Percentiles rank a stretch among this genome's conserved stretches.
These are phyloP conservation scores for Pseudogymnoascus sp. DNA, from an alignment of 2,329 filamentous ascomycete species.

Conservation along the genomic window DNA sequence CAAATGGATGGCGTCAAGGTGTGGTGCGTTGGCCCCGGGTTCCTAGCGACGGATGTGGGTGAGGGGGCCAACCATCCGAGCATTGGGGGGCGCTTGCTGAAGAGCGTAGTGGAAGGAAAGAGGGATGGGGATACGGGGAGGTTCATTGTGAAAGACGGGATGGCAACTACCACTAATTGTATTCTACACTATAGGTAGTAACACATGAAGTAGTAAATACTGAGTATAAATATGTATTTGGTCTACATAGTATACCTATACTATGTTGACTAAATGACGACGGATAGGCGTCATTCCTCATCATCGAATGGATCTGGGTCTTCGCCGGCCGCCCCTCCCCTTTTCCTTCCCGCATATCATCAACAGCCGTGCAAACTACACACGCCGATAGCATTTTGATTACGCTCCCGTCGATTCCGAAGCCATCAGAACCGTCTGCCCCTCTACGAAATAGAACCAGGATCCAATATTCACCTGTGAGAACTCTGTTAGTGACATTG, in stretches of 20 bases:
- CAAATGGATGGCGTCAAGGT: conserved; percentile 44
- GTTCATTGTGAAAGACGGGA: conserved; percentile 23
- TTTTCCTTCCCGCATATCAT: too few relatives aligned
- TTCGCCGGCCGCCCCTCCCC: too few relatives aligned
- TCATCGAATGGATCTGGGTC: too few relatives aligned
- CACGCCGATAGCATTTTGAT: too few relatives aligned
- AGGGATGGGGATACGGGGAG: conserved; percentile 37
- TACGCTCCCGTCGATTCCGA: too few relatives aligned
- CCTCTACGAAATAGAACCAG: too few relatives aligned
- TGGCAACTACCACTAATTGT: not conserved
- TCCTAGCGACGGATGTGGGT: conserved; percentile 41
- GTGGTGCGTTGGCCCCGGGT: conserved; percentile 41
- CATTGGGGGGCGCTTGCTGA: conserved; percentile 33
- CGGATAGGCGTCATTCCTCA: not conserved
- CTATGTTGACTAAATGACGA: not conserved
- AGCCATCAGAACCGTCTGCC: too few relatives aligned
- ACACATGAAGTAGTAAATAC: not conserved
- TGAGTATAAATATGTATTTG: not conserved
- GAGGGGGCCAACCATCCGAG: conserved; percentile 29
- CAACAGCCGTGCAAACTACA: too few relatives aligned
- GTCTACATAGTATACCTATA: not conserved
- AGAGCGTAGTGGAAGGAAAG: conserved; percentile 34
- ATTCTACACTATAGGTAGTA: not conserved
- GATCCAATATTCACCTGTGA: too few relatives aligned
- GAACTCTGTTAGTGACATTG: too few relatives aligned